Base-by-base conservation (phyloP, 768 basidiomycete genomes). In the Cubamyces lactineus region DNA sequence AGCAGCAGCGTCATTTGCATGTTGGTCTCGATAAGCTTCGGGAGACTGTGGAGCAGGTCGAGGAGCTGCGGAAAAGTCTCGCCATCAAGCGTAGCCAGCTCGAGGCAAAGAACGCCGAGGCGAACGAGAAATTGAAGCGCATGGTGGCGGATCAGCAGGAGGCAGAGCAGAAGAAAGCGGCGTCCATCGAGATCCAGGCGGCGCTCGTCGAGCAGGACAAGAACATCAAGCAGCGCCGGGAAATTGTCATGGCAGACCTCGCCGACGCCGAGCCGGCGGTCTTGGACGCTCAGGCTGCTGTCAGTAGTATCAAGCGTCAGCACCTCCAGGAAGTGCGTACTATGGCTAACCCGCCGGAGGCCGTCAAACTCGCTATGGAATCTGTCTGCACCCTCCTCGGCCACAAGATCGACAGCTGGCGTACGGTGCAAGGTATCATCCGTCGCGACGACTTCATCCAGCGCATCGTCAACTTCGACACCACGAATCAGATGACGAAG, bases 71-170 rank as follows among this genome's bases (percentile, higher is more conserved):
- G 57, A 92, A 92, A 77, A 97, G 95, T 73, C 86, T 98, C 41
- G 96, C 97, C 2, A 88, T 89, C 69, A 99, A 99, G 75, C 87
- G 93, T 19, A 86, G 89, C 2, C 95, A 98, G 69, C 84, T 99
- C 30, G 86, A 95, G 72, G 89, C 92, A 24, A 99, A 99, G 80
- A 84, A 97, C 69, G 86, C 86, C 1, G 93, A 98, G 75, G 97
- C 97, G 12, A 98, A 99, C 74, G 93, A 94, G 71, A 99, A 99
- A 76, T 83, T 99, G 42, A 89, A 92, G 74, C 92, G 94, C 59
- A 98, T 99, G 96, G 95, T 99, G 15, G 83, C 92, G 7, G 96
- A 98, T 75, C 96, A 99, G 75, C 96, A 98, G 72, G 96, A 98
- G 71, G 97, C 97, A 2, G 97, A 99, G 71, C 93, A 96, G 73